Evolutionary conservation across 441 rosid genomes (phyloP).

Genomic region (Euphorbia celastroides): DNA sequence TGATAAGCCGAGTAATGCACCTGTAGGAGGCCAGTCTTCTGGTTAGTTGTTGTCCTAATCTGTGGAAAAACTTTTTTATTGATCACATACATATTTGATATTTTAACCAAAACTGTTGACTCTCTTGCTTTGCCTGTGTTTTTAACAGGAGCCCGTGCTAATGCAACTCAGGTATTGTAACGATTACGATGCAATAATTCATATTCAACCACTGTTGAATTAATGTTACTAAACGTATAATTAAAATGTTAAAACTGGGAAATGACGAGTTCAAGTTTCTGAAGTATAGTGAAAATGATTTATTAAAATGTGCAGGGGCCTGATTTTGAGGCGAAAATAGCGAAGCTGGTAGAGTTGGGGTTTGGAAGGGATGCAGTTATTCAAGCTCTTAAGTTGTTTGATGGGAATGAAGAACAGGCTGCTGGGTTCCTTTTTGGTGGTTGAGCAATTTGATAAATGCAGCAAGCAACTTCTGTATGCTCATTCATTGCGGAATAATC

Average conservation of each 20-base stretch:
- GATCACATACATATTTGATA: slow-evolving; percentile 9
- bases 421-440: slow-evolving; percentile 95
- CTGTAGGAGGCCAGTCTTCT: slow-evolving; percentile 48
- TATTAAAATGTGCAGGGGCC: slow-evolving; percentile 38
- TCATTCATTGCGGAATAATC: slow-evolving; percentile 7
- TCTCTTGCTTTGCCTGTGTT: slow-evolving; percentile 5
- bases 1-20: slow-evolving; percentile 34
- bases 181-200: not conserved
- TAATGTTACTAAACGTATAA: not conserved
- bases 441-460: slow-evolving; percentile 21
- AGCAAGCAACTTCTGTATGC: slow-evolving; percentile 9
- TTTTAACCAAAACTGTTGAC: not conserved
- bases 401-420: slow-evolving; percentile 95
- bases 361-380: slow-evolving; percentile 69
- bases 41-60: slow-evolving; percentile 38
- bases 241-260: not conserved
- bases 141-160: slow-evolving; percentile 33
- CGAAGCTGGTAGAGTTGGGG: slow-evolving; percentile 82
- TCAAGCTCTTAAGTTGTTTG: slow-evolving; percentile 69
- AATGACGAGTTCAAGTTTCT: not conserved
- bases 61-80: not conserved
- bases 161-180: slow-evolving; percentile 37
- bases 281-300: not conserved
- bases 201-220: not conserved
- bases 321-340: slow-evolving; percentile 82